A percentile compares a stretch with the other conserved stretches of the same genome.
phyloP scores from a whole-genome alignment of 495 filamentous ascomycete species.

The Penicillium bialowiezense region DNA sequence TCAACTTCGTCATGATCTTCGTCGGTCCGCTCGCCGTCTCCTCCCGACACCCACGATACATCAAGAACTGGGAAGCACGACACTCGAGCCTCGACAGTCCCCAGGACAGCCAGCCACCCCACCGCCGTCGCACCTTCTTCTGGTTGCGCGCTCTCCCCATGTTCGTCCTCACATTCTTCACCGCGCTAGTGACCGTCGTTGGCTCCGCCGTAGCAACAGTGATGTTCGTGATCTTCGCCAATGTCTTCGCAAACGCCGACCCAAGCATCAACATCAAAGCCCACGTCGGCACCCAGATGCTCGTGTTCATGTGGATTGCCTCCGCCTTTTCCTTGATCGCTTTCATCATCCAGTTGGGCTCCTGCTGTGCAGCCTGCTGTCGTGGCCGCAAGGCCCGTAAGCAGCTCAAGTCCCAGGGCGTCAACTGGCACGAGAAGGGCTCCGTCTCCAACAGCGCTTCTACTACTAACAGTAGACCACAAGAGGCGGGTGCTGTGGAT shows the following conservation, averaged over 20 bases:
- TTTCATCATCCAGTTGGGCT: constrained; percentile 66
- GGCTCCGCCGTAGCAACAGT: constrained; percentile 73
- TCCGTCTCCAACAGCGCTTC: background rate
- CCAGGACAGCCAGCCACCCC: constrained; percentile 25
- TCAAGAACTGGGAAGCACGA: constrained; percentile 21
- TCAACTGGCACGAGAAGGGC: constrained; percentile 20
- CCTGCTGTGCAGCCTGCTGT: constrained; percentile 61
- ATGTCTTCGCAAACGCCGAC: constrained; percentile 60
- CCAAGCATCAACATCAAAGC: constrained; percentile 72
- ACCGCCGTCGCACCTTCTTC: constrained; percentile 47
- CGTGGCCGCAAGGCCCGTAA: constrained; percentile 42
- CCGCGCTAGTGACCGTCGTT: constrained; percentile 63
- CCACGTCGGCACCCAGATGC: constrained; percentile 68
- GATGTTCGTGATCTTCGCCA: constrained; percentile 75
- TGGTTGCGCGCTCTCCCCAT: constrained; percentile 50
- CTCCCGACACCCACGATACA: constrained; percentile 47
- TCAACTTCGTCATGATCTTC: constrained; percentile 68
- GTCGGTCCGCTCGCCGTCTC: constrained; percentile 55
- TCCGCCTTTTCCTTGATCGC: constrained; percentile 61
- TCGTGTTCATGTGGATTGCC: constrained; percentile 88
- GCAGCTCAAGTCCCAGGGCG: constrained; percentile 29
- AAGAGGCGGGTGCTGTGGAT: too few relatives aligned
- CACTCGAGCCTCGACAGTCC: constrained; percentile 12
- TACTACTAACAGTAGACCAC: too few relatives aligned
- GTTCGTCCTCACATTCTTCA: constrained; percentile 57